Percentiles rank a stretch among this genome's conserved stretches.
phyloP scores from a whole-genome alignment of 1,284 basidiomycete genomes.

The Boletellus deceptivus region DNA sequence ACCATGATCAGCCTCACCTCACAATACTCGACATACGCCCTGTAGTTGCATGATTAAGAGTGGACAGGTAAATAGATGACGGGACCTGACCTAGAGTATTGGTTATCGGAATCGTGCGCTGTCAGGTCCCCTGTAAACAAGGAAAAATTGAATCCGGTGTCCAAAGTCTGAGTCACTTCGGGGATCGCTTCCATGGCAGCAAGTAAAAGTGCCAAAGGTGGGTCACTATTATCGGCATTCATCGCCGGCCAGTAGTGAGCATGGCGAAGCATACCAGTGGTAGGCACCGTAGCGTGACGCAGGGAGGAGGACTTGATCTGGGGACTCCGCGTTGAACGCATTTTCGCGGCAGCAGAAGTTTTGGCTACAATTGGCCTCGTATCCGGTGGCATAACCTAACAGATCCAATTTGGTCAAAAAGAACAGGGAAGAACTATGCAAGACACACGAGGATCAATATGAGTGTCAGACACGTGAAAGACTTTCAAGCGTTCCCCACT shows the following conservation, averaged over 20 bases:
- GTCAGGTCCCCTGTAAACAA: slow-evolving; percentile 79
- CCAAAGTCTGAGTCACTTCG: slow-evolving; percentile 57
- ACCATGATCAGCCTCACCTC: slow-evolving; percentile 41
- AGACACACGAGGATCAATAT: slow-evolving; percentile 65
- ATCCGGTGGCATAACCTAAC: slow-evolving; percentile 62
- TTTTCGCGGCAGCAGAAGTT: slow-evolving; percentile 67
- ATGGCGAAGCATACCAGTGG: slow-evolving; percentile 42
- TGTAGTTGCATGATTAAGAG: slow-evolving; percentile 17
- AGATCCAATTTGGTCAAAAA: background rate
- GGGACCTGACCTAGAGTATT: slow-evolving; percentile 52
- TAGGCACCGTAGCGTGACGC: slow-evolving; percentile 69
- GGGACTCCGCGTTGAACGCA: slow-evolving; percentile 48
- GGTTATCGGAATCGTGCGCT: slow-evolving; percentile 65
- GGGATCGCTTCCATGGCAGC: slow-evolving; percentile 69
- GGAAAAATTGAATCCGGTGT: slow-evolving; percentile 61
- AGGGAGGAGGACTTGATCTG: slow-evolving; percentile 47
- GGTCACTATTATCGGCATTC: slow-evolving; percentile 47
- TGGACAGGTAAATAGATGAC: background rate
- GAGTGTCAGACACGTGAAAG: slow-evolving; percentile 73
- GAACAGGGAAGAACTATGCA: background rate
- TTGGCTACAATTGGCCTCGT: slow-evolving; percentile 69
- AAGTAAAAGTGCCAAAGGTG: slow-evolving; percentile 58
- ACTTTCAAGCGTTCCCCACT: slow-evolving; percentile 69
- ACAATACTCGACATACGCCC: slow-evolving; percentile 49
- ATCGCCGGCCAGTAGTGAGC: background rate